Evolutionary conservation across 2,329 filamentous ascomycete species (phyloP).

Genomic region (Podosphaera xanthii): DNA sequence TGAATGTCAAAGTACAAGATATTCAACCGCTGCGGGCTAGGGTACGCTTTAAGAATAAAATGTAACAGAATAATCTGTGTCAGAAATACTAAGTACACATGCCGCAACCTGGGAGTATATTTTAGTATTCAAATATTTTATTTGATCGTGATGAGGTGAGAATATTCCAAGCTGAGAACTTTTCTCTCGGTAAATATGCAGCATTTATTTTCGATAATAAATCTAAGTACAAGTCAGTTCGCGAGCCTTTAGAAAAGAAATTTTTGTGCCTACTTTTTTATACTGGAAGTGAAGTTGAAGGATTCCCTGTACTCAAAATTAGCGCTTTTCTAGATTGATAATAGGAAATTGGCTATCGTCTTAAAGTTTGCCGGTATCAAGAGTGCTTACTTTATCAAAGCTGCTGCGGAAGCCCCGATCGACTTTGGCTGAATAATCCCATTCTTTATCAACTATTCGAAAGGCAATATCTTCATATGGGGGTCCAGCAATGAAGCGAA

Average conservation of each 20-base stretch:
- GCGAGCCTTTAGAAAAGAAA: conserved; percentile 1
- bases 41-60: conserved; percentile 4
- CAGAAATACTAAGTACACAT: conserved; percentile 2
- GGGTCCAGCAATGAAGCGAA: conserved; percentile 82
- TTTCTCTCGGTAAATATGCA: conserved; percentile 2
- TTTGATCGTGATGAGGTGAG: conserved; percentile 6
- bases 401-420: conserved; percentile 90
- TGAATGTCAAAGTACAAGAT: background rate
- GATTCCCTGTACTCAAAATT: conserved; percentile 41
- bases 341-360: background rate
- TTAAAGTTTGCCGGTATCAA: conserved; percentile 2
- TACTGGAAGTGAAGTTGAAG: conserved; percentile 95
- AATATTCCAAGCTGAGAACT: conserved; percentile 7
- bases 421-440: conserved; percentile 92
- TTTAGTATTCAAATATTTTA: conserved; percentile 4
- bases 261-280: conserved; percentile 50
- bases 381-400: conserved; percentile 68
- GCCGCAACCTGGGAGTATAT: conserved; percentile 3
- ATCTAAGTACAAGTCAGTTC: conserved; percentile 19
- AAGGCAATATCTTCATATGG: conserved; percentile 96
- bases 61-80: conserved; percentile 5
- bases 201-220: conserved; percentile 30
- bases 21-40: background rate
- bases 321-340: background rate
- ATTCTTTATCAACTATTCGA: conserved; percentile 91